Evolutionary conservation across 495 filamentous ascomycete genomes (phyloP).

Genomic region (Aspergillus sclerotiicarbonarius): DNA sequence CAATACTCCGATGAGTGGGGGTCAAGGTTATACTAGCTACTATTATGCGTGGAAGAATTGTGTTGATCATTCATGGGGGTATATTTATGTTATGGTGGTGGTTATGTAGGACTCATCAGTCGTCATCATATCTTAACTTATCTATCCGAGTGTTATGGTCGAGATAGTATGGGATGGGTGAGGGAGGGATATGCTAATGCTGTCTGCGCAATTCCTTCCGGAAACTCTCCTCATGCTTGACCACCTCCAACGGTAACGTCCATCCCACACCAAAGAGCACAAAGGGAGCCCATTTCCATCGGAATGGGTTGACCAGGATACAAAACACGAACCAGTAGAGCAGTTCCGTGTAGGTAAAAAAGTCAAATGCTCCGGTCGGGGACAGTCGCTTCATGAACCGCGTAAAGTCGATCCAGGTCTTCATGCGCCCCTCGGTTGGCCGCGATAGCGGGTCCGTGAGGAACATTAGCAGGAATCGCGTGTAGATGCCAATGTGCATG

Average conservation of each 20-base stretch:
- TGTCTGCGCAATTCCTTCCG: conserved; percentile 33
- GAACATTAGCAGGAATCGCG: conserved; percentile 81
- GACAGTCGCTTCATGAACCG: conserved; percentile 64
- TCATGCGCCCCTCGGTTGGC: conserved; percentile 72
- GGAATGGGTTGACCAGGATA: conserved; percentile 76
- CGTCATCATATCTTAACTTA: background rate
- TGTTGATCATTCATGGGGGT: too few relatives aligned
- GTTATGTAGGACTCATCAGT: background rate
- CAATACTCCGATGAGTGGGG: too few relatives aligned
- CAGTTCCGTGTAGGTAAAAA: conserved; percentile 84
- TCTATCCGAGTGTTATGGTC: background rate
- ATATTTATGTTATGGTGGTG: too few relatives aligned
- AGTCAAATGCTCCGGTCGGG: conserved; percentile 74
- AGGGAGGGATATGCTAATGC: conserved; percentile 7
- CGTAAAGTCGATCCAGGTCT: conserved; percentile 84
- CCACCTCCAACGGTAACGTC: conserved; percentile 62
- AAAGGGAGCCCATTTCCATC: conserved; percentile 73
- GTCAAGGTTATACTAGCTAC: too few relatives aligned
- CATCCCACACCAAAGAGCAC: conserved; percentile 74
- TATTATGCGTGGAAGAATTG: too few relatives aligned
- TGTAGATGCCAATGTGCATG: conserved; percentile 89
- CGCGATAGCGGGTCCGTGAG: conserved; percentile 73
- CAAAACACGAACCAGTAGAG: conserved; percentile 83
- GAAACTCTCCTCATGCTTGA: conserved; percentile 59
- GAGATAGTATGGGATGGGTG: too few relatives aligned